A percentile compares a stretch with the other conserved stretches of the same genome.
Evolutionary conservation across 192 early-diverging fungal species (phyloP).

Genomic region (Backusella sp.): DNA sequence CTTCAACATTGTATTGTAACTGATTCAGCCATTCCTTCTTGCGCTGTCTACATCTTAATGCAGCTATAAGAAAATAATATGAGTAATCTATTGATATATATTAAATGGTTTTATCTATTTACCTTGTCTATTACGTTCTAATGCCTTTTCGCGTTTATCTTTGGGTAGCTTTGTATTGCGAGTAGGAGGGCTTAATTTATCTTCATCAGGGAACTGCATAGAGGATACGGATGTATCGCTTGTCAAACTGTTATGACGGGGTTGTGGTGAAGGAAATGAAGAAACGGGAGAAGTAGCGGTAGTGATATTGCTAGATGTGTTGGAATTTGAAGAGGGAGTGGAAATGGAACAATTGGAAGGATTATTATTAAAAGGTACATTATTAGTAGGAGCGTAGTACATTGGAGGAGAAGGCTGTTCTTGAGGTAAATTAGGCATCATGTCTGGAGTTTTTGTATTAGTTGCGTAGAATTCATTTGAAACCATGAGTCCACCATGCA

Average conservation of each 20-base stretch:
- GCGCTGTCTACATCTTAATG: constrained; percentile 88
- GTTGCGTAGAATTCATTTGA: background rate
- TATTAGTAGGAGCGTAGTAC: background rate
- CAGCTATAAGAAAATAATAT: constrained; percentile 48
- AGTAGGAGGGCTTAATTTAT: background rate
- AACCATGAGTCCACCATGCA: background rate
- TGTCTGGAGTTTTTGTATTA: background rate
- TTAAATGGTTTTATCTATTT: background rate
- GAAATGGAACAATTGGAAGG: background rate
- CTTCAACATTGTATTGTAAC: constrained; percentile 65
- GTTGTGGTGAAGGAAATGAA: background rate
- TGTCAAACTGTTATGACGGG: background rate
- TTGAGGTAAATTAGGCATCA: background rate
- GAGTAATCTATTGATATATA: background rate
- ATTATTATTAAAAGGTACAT: constrained; percentile 1
- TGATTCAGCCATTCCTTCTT: constrained; percentile 87
- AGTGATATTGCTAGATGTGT: background rate
- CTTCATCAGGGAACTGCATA: background rate
- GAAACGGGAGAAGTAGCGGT: background rate
- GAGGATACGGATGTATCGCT: background rate
- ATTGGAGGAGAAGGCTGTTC: background rate
- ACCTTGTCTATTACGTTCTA: constrained; percentile 2
- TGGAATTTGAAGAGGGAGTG: background rate
- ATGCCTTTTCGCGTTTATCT: background rate
- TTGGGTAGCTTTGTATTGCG: background rate